Conservation (phyloP, 2,329 filamentous ascomycete species). For the Trichoderma sp. region DNA sequence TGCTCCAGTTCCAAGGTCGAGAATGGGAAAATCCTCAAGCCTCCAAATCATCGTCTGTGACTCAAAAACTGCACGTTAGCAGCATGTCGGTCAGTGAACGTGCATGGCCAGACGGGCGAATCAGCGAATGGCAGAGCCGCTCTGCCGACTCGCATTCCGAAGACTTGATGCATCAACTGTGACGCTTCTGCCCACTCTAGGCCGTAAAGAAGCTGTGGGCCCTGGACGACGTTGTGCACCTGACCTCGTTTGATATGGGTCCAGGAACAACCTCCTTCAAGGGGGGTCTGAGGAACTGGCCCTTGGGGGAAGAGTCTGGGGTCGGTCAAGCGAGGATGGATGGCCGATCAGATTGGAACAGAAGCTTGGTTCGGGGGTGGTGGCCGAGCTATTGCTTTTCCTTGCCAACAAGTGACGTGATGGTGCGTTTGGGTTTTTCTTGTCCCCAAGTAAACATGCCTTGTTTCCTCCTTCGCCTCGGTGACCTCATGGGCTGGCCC, state of each 20-base stretch:
- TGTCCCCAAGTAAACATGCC: background rate
- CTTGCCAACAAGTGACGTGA: slow-evolving; percentile 8
- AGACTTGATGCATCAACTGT: slow-evolving; percentile 19
- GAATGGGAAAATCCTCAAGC: background rate
- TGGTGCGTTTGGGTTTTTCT: slow-evolving; percentile 5
- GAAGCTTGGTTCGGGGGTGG: background rate
- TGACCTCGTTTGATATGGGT: slow-evolving; percentile 24
- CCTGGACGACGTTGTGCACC: slow-evolving; percentile 20
- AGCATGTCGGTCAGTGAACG: slow-evolving; percentile 22
- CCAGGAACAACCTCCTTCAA: slow-evolving; percentile 19
- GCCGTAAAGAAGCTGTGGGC: slow-evolving; percentile 19
- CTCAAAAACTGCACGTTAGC: slow-evolving; percentile 17
- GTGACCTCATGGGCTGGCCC: slow-evolving; percentile 11
- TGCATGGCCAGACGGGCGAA: slow-evolving; percentile 15
- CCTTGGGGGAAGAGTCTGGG: background rate
- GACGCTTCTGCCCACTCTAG: slow-evolving; percentile 19
- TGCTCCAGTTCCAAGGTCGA: background rate
- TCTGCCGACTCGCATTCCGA: slow-evolving; percentile 19
- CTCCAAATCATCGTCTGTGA: slow-evolving; percentile 8
- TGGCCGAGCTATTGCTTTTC: background rate
- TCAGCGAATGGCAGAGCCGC: slow-evolving; percentile 11
- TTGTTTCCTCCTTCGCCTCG: background rate
- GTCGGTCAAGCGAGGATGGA: slow-evolving; percentile 14
- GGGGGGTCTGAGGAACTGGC: background rate
- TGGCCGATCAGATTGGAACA: slow-evolving; percentile 2